phyloP scores from a whole-genome alignment of 73 alveolate genomes.

The Durusdinium trenchii region DNA sequence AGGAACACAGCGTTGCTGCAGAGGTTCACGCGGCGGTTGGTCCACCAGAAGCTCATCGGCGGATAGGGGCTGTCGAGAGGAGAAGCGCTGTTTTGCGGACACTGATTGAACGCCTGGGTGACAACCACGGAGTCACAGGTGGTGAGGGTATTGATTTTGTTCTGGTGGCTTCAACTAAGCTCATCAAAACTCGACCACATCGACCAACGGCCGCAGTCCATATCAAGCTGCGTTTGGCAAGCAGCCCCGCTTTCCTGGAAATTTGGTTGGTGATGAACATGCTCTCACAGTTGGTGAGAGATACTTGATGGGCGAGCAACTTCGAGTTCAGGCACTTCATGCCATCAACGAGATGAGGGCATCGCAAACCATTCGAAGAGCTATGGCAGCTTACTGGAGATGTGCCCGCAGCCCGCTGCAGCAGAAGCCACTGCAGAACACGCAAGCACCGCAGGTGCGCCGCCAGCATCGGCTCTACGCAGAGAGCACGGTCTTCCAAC shows the following conservation, averaged over 20 bases:
- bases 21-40: background rate
- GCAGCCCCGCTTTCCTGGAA: background rate
- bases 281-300: background rate
- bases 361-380: background rate
- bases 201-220: conserved; percentile 3
- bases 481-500: no score
- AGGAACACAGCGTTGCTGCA: background rate
- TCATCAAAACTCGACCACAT: background rate
- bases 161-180: background rate
- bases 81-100: background rate
- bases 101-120: background rate
- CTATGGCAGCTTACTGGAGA: no score
- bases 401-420: no score
- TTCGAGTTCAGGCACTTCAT: background rate
- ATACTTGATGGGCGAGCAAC: background rate
- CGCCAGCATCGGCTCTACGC: no score
- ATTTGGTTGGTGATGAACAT: background rate
- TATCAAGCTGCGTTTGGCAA: background rate
- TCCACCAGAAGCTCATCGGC: conserved; percentile 31
- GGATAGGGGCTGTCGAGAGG: conserved; percentile 13
- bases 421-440: background rate
- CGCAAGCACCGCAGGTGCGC: background rate
- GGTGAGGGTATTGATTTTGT: background rate
- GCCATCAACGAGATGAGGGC: background rate
- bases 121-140: background rate